Conservation (phyloP, 2,329 filamentous ascomycete species). For the Penicillium sp. region DNA sequence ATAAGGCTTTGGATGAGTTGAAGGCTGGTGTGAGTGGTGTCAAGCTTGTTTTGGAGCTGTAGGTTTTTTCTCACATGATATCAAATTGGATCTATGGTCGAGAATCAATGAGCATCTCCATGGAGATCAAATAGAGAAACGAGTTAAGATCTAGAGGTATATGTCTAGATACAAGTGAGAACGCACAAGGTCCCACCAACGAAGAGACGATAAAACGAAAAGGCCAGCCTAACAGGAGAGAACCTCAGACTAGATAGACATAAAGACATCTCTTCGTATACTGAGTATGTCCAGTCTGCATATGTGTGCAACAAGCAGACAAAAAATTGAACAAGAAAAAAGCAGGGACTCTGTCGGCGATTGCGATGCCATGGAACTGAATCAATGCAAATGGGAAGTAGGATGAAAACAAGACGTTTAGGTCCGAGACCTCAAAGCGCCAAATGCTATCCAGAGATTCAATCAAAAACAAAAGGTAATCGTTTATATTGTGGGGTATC, state of each 20-base stretch:
- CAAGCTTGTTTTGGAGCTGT: constrained; percentile 20
- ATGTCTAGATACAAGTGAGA: neutral
- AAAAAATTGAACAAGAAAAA: constrained; percentile 2
- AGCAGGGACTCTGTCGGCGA: neutral
- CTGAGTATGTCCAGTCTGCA: constrained; percentile 17
- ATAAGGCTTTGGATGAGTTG: constrained; percentile 19
- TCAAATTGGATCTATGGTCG: neutral
- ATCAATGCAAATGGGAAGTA: neutral
- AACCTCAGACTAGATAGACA: neutral
- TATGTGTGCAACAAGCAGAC: constrained; percentile 1
- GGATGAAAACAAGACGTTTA: neutral
- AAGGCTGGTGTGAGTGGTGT: constrained; percentile 22
- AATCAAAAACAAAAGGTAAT: constrained; percentile 6
- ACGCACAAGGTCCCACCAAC: neutral
- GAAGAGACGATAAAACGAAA: neutral
- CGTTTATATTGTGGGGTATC: constrained; percentile 32
- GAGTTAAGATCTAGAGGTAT: neutral
- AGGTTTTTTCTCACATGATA: neutral
- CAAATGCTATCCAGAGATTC: neutral
- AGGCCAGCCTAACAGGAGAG: neutral
- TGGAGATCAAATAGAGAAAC: neutral
- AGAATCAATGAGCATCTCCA: neutral
- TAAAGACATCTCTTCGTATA: constrained; percentile 21
- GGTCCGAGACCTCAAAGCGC: neutral
- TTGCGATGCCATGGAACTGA: neutral